phyloP scores from a whole-genome alignment of 768 basidiomycete genomes.

The Calocybe cyanea region DNA sequence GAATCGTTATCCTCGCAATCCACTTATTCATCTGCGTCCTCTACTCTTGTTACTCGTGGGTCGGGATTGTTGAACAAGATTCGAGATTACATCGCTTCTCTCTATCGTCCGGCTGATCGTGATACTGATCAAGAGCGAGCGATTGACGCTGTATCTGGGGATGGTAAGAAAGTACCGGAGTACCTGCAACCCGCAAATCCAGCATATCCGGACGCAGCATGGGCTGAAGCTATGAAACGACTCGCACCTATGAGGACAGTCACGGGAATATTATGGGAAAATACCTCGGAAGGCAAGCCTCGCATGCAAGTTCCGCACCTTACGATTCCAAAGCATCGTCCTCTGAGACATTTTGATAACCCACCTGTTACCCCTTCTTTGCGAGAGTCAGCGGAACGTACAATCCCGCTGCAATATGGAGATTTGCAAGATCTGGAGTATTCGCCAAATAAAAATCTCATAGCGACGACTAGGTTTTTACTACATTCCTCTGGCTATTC shows the following conservation, averaged over 20 bases:
- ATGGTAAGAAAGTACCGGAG: too few relatives aligned
- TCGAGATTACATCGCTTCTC: neutral
- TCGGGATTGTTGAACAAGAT: neutral
- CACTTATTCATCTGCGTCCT: neutral
- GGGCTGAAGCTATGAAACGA: neutral
- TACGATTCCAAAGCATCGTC: neutral
- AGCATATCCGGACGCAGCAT: neutral
- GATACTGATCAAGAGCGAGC: too few relatives aligned
- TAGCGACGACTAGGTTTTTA: slow-evolving; percentile 3
- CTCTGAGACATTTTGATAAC: neutral
- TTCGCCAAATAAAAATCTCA: slow-evolving; percentile 1
- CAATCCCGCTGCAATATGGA: neutral
- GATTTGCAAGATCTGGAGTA: slow-evolving; percentile 8
- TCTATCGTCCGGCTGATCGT: neutral
- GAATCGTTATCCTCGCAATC: neutral
- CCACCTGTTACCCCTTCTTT: neutral
- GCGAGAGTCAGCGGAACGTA: neutral
- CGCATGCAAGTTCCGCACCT: neutral
- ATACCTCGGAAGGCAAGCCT: neutral
- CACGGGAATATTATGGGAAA: neutral
- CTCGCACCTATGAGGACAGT: neutral
- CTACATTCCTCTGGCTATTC: neutral
- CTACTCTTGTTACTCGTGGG: neutral
- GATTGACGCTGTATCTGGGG: neutral
- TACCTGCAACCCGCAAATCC: too few relatives aligned